Evolutionary conservation across 2,329 filamentous ascomycete species (phyloP).

Genomic region (Phialophora macrospora): DNA sequence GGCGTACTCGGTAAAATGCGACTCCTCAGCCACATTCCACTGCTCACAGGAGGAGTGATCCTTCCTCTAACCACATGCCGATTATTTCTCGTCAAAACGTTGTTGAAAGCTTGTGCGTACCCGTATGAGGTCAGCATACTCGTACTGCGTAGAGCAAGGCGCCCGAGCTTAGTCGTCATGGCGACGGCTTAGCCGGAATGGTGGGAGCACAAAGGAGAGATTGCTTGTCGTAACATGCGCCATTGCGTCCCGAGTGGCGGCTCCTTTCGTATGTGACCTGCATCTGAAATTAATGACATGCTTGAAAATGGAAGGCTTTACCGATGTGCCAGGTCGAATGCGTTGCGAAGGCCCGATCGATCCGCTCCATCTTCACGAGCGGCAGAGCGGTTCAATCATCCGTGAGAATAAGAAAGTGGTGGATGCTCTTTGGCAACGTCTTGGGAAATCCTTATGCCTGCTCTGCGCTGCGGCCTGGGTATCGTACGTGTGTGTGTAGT

Average conservation of each 20-base stretch:
- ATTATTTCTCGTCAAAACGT: not conserved
- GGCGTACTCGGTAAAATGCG: not conserved
- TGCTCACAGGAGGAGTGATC: not conserved
- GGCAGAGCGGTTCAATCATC: not conserved
- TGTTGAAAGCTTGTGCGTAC: not conserved
- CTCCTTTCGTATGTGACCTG: not conserved
- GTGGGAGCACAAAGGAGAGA: not conserved
- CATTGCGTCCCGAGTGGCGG: not conserved
- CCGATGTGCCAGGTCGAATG: not conserved
- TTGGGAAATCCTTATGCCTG: too few species aligned
- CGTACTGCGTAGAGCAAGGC: too few species aligned
- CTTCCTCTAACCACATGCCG: not conserved
- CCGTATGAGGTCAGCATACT: not conserved
- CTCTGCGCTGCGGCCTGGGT: too few species aligned
- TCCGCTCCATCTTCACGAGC: not conserved
- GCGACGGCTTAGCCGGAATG: not conserved
- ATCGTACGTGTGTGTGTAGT: not conserved
- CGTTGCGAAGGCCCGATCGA: not conserved
- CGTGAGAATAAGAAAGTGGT: not conserved
- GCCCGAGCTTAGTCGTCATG: not conserved
- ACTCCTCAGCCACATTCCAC: not conserved
- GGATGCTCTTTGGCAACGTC: too few species aligned
- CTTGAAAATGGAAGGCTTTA: not conserved
- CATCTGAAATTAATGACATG: not conserved
- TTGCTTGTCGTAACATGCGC: not conserved